A percentile compares a stretch with the other conserved stretches of the same genome.
Conservation (phyloP, 2,329 filamentous ascomycete species). For the Rutstroemia sydowiana region DNA sequence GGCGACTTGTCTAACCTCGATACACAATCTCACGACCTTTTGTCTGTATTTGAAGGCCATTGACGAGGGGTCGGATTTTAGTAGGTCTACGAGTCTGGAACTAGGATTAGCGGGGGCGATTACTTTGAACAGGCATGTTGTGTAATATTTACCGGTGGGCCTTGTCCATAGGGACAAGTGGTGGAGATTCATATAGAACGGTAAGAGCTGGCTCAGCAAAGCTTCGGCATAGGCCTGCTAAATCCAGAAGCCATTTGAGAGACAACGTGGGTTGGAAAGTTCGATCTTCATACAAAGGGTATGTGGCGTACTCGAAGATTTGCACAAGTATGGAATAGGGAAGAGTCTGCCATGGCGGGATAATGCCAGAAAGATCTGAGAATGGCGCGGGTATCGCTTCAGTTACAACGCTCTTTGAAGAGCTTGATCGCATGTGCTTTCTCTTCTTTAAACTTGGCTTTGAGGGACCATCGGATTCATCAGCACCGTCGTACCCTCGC, state of each 20-base stretch:
- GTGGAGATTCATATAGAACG: conserved; percentile 63
- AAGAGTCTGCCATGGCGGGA: conserved; percentile 52
- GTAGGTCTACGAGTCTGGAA: conserved; percentile 40
- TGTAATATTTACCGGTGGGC: conserved; percentile 32
- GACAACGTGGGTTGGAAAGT: conserved; percentile 36
- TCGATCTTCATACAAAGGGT: conserved; percentile 41
- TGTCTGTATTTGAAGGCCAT: conserved; percentile 27
- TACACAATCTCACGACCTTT: conserved; percentile 27
- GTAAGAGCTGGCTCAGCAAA: conserved; percentile 69
- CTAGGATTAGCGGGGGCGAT: no score
- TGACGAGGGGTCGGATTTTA: conserved; percentile 32
- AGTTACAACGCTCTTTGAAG: conserved; percentile 4
- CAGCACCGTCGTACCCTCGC: neutral
- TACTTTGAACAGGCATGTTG: no score
- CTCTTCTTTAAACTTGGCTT: conserved; percentile 16
- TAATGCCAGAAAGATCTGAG: conserved; percentile 28
- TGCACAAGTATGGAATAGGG: conserved; percentile 63
- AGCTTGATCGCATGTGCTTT: conserved; percentile 10
- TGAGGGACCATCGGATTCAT: conserved; percentile 7
- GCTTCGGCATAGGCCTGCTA: conserved; percentile 52
- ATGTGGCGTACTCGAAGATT: conserved; percentile 62
- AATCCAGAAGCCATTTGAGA: conserved; percentile 56
- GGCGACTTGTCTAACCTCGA: conserved; percentile 38
- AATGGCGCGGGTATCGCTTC: neutral
- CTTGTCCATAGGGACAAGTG: conserved; percentile 47